Evolutionary conservation across 441 rosid genomes (phyloP).

Genomic region (Breynia disticha): DNA sequence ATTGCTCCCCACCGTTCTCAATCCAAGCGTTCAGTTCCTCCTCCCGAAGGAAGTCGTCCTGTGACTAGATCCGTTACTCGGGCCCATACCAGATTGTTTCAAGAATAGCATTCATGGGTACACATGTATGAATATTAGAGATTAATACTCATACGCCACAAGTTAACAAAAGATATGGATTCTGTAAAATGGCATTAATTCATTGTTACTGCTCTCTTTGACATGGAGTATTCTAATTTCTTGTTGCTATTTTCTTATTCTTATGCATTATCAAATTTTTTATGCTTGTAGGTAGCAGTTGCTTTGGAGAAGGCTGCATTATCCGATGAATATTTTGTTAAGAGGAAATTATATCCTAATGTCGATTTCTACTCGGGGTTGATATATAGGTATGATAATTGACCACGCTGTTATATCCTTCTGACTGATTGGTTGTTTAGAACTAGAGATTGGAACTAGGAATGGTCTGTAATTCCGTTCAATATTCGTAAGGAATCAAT

Average conservation of each 20-base stretch:
- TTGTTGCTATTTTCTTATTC: not conserved
- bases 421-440: not conserved
- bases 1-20: no score
- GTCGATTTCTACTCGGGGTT: slow-evolving; percentile 97
- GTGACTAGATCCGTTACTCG: no score
- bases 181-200: no score
- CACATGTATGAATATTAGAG: no score
- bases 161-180: no score
- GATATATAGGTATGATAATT: slow-evolving; percentile 59
- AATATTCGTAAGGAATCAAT: not conserved
- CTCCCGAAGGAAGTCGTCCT: no score
- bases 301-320: slow-evolving; percentile 95
- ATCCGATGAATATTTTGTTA: slow-evolving; percentile 79
- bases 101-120: no score
- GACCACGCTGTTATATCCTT: not conserved
- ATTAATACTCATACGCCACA: no score
- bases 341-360: slow-evolving; percentile 92
- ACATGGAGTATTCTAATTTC: not conserved
- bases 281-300: slow-evolving; percentile 67
- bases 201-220: no score
- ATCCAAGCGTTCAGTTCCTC: no score
- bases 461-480: not conserved
- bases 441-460: not conserved
- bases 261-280: slow-evolving; percentile 7
- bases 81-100: no score